Evolutionary conservation across 441 rosid genomes (phyloP).

Genomic region (California macrophylla): DNA sequence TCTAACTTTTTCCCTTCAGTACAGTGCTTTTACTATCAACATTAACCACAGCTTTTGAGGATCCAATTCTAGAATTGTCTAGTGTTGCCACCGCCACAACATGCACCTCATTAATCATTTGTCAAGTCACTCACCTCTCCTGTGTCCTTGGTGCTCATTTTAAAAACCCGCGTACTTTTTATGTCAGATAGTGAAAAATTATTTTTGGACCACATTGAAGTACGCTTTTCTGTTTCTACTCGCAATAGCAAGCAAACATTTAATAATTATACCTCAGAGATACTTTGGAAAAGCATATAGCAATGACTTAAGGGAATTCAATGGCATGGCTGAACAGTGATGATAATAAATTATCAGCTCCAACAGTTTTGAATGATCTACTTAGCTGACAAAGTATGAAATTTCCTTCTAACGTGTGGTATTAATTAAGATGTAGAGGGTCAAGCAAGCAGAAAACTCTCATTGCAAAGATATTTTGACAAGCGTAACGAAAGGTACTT

Average conservation of each 20-base stretch:
- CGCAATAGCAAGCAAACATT: neutral
- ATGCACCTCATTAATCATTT: neutral
- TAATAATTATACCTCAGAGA: neutral
- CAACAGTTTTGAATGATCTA: neutral
- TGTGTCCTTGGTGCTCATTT: constrained; percentile 1
- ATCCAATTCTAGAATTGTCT: neutral
- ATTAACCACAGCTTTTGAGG: neutral
- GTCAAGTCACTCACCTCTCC: neutral
- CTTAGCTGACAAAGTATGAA: neutral
- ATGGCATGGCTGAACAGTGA: neutral
- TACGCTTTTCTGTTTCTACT: neutral
- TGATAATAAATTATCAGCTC: neutral
- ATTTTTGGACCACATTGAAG: neutral
- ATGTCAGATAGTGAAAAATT: neutral
- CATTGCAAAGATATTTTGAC: constrained; percentile 37
- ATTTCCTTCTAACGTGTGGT: constrained; percentile 19
- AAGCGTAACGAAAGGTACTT: constrained; percentile 46
- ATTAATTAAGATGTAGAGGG: constrained; percentile 40
- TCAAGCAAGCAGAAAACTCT: constrained; percentile 34
- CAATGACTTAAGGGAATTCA: neutral
- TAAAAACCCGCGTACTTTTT: neutral
- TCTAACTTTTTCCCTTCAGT: neutral
- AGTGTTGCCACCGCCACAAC: neutral
- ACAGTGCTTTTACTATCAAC: neutral
- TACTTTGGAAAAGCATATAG: neutral